Evolutionary conservation across 192 early-diverging fungal genomes (phyloP).

Genomic region (Backusella morwellensis): DNA sequence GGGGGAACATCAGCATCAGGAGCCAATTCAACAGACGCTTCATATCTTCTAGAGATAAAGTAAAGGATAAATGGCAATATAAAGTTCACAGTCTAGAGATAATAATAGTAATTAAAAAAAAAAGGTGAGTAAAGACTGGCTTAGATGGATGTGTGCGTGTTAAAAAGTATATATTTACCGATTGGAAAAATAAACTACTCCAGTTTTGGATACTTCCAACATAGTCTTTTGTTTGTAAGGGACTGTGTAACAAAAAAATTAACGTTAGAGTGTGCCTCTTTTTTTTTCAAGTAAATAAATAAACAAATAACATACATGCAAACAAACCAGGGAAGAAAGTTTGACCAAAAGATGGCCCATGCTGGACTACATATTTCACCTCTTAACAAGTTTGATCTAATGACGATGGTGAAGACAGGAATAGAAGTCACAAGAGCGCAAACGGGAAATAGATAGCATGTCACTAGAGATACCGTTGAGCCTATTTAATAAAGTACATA

Average conservation of each 20-base stretch:
- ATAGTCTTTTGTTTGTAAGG: constrained; percentile 64
- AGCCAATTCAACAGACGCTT: constrained; percentile 22
- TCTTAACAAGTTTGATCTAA: constrained; percentile 56
- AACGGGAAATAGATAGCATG: constrained; percentile 53
- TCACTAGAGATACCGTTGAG: constrained; percentile 38
- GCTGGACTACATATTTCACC: constrained; percentile 44
- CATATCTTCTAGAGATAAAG: constrained; percentile 49
- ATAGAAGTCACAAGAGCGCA: constrained; percentile 63
- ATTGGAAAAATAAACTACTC: constrained; percentile 63
- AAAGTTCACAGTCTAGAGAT: constrained; percentile 56
- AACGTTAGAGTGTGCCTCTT: neutral
- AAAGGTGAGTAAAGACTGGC: neutral
- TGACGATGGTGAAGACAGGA: constrained; percentile 68
- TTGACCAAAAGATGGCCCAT: constrained; percentile 54
- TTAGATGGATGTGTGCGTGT: neutral
- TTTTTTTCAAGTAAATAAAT: neutral
- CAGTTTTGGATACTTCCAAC: constrained; percentile 57
- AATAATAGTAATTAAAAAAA: neutral
- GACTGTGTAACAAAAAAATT: constrained; percentile 14
- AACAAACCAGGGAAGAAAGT: constrained; percentile 59
- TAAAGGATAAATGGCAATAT: constrained; percentile 67
- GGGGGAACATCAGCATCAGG: neutral
- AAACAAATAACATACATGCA: constrained; percentile 37
- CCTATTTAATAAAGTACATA: constrained; percentile 4
- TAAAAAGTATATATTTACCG: constrained; percentile 18